These are phyloP conservation scores for Lachnellula cervina DNA, from an alignment of 2,329 filamentous ascomycete genomes.

Conservation along the genomic window DNA sequence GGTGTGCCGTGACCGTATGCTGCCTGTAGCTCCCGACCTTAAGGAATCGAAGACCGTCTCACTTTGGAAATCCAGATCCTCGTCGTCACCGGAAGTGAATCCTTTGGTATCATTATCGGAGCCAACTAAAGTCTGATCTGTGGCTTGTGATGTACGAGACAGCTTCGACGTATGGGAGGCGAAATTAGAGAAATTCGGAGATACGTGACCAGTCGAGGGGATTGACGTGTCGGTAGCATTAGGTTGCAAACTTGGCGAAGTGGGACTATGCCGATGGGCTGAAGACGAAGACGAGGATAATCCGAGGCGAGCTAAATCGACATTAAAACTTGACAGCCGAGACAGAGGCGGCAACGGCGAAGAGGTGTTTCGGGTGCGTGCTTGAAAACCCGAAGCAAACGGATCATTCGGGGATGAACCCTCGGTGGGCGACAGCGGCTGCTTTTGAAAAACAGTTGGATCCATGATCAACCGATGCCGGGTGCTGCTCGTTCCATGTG, in stretches of 20 bases:
- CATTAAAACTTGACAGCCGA: conserved; percentile 49
- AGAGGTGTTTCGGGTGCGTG: conserved; percentile 39
- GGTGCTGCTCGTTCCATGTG: conserved; percentile 19
- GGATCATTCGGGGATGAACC: conserved; percentile 21
- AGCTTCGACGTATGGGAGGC: conserved; percentile 15
- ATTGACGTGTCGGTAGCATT: conserved; percentile 31
- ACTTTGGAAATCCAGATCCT: conserved; percentile 73
- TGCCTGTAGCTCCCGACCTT: conserved; percentile 64
- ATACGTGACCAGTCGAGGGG: conserved; percentile 41
- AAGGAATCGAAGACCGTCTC: conserved; percentile 74
- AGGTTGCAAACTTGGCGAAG: conserved; percentile 28
- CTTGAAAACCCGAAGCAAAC: conserved; percentile 20
- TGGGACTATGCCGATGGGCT: conserved; percentile 22
- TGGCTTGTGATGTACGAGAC: conserved; percentile 23
- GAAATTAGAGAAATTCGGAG: conserved; percentile 31
- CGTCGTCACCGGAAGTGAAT: conserved; percentile 65
- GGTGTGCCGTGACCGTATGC: conserved; percentile 61
- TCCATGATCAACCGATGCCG: conserved; percentile 21
- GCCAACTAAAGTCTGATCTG: conserved; percentile 54
- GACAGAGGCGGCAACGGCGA: conserved; percentile 54
- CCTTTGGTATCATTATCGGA: conserved; percentile 65
- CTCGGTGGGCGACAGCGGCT: conserved; percentile 12
- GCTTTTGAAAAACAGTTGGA: conserved; percentile 20
- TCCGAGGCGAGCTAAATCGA: conserved; percentile 47
- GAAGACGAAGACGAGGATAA: conserved; percentile 37